Conservation (phyloP, 805 yeast genomes). For the Ogataea methylovora region DNA sequence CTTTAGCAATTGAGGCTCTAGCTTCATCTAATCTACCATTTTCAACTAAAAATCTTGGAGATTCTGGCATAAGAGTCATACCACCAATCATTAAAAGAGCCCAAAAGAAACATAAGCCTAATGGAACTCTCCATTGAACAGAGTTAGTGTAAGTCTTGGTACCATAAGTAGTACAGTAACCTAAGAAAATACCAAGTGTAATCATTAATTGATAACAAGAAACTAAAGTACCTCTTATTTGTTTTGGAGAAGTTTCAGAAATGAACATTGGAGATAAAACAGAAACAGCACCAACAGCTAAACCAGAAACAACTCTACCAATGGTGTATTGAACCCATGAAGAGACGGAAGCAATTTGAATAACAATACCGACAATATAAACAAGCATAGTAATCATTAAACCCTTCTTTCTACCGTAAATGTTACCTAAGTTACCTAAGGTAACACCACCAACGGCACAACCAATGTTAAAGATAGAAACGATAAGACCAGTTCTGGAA, state of each 20-base stretch:
- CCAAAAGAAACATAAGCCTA: conserved; percentile 45
- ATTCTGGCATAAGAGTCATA: conserved; percentile 57
- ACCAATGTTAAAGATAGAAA: conserved; percentile 64
- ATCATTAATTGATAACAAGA: conserved; percentile 65
- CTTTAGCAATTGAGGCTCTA: conserved; percentile 38
- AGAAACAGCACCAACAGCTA: conserved; percentile 48
- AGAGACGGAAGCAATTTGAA: conserved; percentile 50
- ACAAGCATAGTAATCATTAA: conserved; percentile 45
- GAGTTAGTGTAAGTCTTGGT: conserved; percentile 41
- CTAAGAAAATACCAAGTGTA: conserved; percentile 64
- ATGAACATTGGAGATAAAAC: conserved; percentile 53
- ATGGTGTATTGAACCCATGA: conserved; percentile 59
- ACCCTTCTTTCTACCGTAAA: conserved; percentile 53
- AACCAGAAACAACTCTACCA: conserved; percentile 53
- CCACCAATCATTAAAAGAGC: conserved; percentile 49
- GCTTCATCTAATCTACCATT: conserved; percentile 49
- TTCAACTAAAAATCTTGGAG: conserved; percentile 60
- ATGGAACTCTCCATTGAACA: conserved; percentile 62
- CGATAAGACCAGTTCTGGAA: conserved; percentile 54
- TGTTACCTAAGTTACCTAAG: conserved; percentile 50
- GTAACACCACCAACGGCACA: conserved; percentile 68
- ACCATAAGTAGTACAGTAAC: conserved; percentile 62
- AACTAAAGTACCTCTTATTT: conserved; percentile 64
- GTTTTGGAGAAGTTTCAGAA: conserved; percentile 65
- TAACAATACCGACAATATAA: conserved; percentile 52